phyloP scores from a whole-genome alignment of 2,329 filamentous ascomycete genomes.

The Nothomitra cinnamomea region DNA sequence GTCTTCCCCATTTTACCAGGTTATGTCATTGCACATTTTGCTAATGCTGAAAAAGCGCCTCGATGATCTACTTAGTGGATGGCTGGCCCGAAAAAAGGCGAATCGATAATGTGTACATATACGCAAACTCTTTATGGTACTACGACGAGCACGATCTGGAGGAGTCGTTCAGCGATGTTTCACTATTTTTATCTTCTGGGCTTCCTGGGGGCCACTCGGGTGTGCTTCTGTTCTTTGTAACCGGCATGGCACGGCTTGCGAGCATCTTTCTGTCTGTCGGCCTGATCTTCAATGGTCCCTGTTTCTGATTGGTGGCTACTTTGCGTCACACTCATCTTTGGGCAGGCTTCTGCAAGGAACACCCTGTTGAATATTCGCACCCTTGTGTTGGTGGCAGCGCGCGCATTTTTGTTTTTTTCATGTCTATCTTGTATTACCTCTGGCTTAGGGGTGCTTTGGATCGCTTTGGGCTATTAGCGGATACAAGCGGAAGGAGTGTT shows the following conservation, averaged over 20 bases:
- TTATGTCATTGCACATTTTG: not conserved
- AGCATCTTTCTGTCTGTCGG: not conserved
- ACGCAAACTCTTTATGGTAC: not conserved
- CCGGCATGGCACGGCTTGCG: not conserved
- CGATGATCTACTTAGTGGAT: slow-evolving; percentile 71
- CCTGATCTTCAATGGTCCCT: not conserved
- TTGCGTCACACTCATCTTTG: not conserved
- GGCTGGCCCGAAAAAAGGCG: slow-evolving; percentile 38
- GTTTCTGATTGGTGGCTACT: not conserved
- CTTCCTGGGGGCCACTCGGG: not conserved
- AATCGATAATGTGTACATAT: not conserved
- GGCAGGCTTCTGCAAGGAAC: not conserved
- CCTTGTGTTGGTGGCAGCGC: not conserved
- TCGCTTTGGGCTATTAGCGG: not conserved
- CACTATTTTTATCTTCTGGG: not conserved
- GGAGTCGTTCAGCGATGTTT: not conserved
- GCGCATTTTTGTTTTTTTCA: not conserved
- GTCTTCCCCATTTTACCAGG: not conserved
- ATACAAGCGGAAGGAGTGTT: not conserved
- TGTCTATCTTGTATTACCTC: not conserved
- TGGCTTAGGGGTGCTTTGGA: not conserved
- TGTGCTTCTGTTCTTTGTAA: not conserved
- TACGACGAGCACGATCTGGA: not conserved
- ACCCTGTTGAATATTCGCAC: not conserved
- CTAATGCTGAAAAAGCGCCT: slow-evolving; percentile 23